Percentiles rank a stretch among this genome's conserved stretches.
Conservation (phyloP, 306 rosid species). For the Pterocarpus macrocarpus region DNA sequence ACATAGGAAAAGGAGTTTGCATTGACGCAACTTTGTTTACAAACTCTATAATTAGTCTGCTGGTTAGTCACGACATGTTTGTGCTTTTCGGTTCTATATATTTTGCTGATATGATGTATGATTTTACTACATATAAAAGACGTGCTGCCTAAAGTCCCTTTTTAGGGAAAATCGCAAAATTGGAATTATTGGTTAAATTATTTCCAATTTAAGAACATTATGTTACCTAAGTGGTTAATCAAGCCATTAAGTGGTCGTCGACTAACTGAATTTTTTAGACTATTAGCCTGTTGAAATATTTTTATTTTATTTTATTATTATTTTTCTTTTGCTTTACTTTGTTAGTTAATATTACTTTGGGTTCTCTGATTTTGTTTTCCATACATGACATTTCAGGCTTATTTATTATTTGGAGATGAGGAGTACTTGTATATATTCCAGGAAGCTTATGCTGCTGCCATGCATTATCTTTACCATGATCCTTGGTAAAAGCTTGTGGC, state of each 20-base stretch:
- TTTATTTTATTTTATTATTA: neutral
- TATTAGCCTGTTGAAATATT: neutral
- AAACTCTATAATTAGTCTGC: conserved; percentile 8
- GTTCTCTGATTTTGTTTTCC: conserved; percentile 43
- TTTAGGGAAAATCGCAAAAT: neutral
- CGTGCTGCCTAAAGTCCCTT: neutral
- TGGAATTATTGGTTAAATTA: conserved; percentile 24
- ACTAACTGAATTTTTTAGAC: neutral
- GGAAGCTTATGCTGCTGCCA: conserved; percentile 98
- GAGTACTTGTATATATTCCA: conserved; percentile 94
- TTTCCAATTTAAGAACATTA: neutral
- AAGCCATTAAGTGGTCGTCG: conserved; percentile 4
- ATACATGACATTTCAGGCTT: conserved; percentile 70
- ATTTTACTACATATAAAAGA: conserved; percentile 32
- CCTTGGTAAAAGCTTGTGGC: conserved; percentile 86
- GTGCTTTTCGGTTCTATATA: conserved; percentile 3
- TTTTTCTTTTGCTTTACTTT: conserved; percentile 14
- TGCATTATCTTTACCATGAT: conserved; percentile 89
- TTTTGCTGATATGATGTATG: conserved; percentile 35
- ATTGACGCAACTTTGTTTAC: conserved; percentile 6
- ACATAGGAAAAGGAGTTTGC: conserved; percentile 10
- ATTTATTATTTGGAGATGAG: conserved; percentile 93
- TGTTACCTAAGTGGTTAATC: conserved; percentile 6
- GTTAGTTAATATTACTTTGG: conserved; percentile 26
- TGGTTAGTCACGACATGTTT: conserved; percentile 9